Percentiles rank a stretch among this genome's conserved stretches.
Evolutionary conservation across 2,329 filamentous ascomycete genomes (phyloP).

Genomic region (Fusarium lyarnte): DNA sequence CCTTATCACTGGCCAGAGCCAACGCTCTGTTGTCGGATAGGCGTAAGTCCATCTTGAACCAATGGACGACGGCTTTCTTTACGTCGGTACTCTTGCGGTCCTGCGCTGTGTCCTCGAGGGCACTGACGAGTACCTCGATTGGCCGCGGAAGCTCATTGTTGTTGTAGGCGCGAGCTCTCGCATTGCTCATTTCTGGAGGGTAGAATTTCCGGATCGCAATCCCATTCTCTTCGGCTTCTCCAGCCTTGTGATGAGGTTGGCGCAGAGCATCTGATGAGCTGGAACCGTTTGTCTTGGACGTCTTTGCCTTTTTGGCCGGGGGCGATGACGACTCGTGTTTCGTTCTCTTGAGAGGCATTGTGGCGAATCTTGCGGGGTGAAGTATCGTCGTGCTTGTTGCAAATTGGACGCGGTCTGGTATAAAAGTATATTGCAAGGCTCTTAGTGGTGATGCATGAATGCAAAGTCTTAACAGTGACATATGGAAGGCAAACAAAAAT

Average conservation of each 20-base stretch:
- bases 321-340: slow-evolving; percentile 44
- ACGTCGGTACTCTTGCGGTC: slow-evolving; percentile 62
- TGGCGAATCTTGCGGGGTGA: slow-evolving; percentile 12
- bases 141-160: slow-evolving; percentile 75
- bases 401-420: not conserved
- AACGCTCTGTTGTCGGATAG: slow-evolving; percentile 78
- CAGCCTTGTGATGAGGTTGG: slow-evolving; percentile 58
- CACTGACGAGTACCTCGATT: slow-evolving; percentile 71
- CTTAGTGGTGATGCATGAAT: not conserved
- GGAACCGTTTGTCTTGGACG: slow-evolving; percentile 34
- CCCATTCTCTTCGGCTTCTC: slow-evolving; percentile 62
- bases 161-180: slow-evolving; percentile 78
- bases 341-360: slow-evolving; percentile 43
- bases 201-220: slow-evolving; percentile 81
- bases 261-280: slow-evolving; percentile 48
- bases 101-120: slow-evolving; percentile 68
- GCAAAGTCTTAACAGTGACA: slow-evolving; percentile 3
- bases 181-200: slow-evolving; percentile 85
- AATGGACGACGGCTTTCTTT: slow-evolving; percentile 78
- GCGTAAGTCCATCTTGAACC: slow-evolving; percentile 89
- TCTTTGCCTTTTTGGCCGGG: slow-evolving; percentile 49
- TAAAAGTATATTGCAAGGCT: not conserved
- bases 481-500: not conserved
- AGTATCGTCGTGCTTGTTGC: not conserved
- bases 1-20: slow-evolving; percentile 70